Base-by-base conservation (phyloP, 2,329 filamentous ascomycete species). In the Lizonia empirigonia region DNA sequence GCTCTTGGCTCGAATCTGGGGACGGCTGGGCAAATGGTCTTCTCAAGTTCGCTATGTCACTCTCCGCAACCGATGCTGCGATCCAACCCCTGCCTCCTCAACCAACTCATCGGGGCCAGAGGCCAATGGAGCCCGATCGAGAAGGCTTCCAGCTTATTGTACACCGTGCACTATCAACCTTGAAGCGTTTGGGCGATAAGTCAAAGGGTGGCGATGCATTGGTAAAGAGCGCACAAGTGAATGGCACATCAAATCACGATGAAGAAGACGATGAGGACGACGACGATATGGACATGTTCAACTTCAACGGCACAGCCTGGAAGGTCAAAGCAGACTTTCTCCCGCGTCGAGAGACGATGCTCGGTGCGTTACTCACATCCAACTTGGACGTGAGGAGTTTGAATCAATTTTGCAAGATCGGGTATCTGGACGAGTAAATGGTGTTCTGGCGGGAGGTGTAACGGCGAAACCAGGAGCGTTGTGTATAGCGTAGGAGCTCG, bases 11-110 rank as follows among this genome's bases (percentile, higher is more conserved):
- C 7, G 85, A 87, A 30, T 91, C 89, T 3, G 85, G 88, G 33
- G 91, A 95, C 62, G 90, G 89, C 0, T 94, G 96, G 71, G 88
- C 90, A 1, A 84, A 89, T 50, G 92, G 87, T 62, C 80, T 97
- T 7, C 83, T 93, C 49, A 83, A 86, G 18, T 80, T 97, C 18
- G 84, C 92, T 0, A 86, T 88, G 53, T 80, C 89, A 4, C 78
- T 97, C 3, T 69, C 63, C 19, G 62, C 64, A 4, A 64, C 61
- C 1, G 69, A 72, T 48, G 64, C 65, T 10, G 58, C 50, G 15
- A 59, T 66, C 12, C 65, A 59, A 39, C 62, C 61, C 2, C 60
- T 62, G 16, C 67, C 63, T 16, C 60, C 59, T 3, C 70, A 62
- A 48, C 63, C 63, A 18, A 59, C 65, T 22, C 65, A 63, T n/a